Conservation (phyloP, 228 moss, liverwort and hornwort genomes). For the Sphagnum magellanicum region DNA sequence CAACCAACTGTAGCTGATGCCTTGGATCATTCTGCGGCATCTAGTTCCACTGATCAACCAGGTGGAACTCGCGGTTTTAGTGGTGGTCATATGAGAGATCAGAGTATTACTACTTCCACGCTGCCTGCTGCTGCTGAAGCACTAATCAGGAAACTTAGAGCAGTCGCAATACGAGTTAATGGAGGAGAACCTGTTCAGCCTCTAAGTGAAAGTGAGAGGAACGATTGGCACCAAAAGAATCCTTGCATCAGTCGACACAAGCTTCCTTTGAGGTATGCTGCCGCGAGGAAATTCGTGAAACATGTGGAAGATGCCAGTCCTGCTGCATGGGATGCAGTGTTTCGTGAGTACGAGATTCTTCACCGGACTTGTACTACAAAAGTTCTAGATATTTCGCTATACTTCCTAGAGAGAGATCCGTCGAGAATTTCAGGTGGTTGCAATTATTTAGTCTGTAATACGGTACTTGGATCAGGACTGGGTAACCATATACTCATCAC, state of each 20-base stretch:
- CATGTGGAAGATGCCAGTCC: constrained; percentile 17
- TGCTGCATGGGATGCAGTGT: constrained; percentile 37
- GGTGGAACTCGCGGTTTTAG: too few relatives aligned
- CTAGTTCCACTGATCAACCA: too few relatives aligned
- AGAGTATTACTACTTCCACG: too few relatives aligned
- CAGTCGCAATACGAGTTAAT: not conserved
- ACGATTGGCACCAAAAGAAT: constrained; percentile 37
- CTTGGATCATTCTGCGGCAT: too few relatives aligned
- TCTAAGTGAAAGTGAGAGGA: constrained; percentile 14
- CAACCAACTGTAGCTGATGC: too few relatives aligned
- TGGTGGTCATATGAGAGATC: too few relatives aligned
- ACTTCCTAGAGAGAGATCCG: constrained; percentile 30
- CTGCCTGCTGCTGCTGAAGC: too few relatives aligned
- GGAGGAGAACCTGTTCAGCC: not conserved
- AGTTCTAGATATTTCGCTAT: constrained; percentile 40
- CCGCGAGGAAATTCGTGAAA: not conserved
- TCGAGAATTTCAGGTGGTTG: constrained; percentile 21
- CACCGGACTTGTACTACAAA: constrained; percentile 54
- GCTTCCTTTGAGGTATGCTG: constrained; percentile 31
- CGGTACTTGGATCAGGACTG: constrained; percentile 44
- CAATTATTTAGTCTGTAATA: constrained; percentile 57
- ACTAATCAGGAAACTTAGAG: too few relatives aligned
- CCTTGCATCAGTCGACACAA: constrained; percentile 63
- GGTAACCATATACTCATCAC: constrained; percentile 72
- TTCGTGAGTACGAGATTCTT: constrained; percentile 56